Percentiles rank a stretch among this genome's conserved stretches.
These are phyloP conservation scores for Limnanthes douglasii DNA, from an alignment of 345 rosid genomes.

Conservation along the genomic window DNA sequence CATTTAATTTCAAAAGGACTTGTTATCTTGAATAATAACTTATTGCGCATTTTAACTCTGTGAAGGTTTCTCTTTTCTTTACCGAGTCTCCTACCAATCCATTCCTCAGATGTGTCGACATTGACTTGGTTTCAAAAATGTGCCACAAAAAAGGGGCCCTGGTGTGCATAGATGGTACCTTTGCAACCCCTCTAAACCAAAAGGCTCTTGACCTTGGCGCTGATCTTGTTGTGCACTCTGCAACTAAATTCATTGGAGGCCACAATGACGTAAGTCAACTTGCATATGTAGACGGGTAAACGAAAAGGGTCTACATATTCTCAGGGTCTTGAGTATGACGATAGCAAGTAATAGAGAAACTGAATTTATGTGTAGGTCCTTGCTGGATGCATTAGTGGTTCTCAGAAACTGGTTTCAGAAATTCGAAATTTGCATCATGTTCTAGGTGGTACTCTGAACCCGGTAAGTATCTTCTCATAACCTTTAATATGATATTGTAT, in stretches of 20 bases:
- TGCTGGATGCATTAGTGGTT: slow-evolving; percentile 91
- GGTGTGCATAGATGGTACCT: slow-evolving; percentile 97
- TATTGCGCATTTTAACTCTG: slow-evolving; percentile 5
- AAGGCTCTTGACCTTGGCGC: slow-evolving; percentile 93
- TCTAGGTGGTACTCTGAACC: slow-evolving; percentile 86
- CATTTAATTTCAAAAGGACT: neutral
- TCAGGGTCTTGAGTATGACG: no score
- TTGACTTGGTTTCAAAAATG: slow-evolving; percentile 68
- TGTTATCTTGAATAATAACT: slow-evolving; percentile 2
- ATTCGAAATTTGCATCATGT: slow-evolving; percentile 86
- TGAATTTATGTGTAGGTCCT: slow-evolving; percentile 45
- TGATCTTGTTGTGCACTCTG: slow-evolving; percentile 88
- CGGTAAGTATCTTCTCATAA: slow-evolving; percentile 70
- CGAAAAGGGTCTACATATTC: neutral
- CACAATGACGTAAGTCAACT: slow-evolving; percentile 73
- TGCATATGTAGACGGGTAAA: slow-evolving; percentile 2
- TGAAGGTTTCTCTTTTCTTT: slow-evolving; percentile 81
- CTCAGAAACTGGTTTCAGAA: slow-evolving; percentile 48
- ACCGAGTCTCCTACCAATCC: slow-evolving; percentile 97
- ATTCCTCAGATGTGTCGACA: slow-evolving; percentile 87
- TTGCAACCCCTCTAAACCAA: slow-evolving; percentile 96
- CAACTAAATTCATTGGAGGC: slow-evolving; percentile 86
- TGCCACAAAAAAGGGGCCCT: slow-evolving; percentile 82
- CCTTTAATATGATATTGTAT: slow-evolving; percentile 1
- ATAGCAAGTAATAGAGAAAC: slow-evolving; percentile 1